A percentile compares a stretch with the other conserved stretches of the same genome.
Evolutionary conservation across 768 basidiomycete genomes (phyloP).

Genomic region (Tulasnella sp.): DNA sequence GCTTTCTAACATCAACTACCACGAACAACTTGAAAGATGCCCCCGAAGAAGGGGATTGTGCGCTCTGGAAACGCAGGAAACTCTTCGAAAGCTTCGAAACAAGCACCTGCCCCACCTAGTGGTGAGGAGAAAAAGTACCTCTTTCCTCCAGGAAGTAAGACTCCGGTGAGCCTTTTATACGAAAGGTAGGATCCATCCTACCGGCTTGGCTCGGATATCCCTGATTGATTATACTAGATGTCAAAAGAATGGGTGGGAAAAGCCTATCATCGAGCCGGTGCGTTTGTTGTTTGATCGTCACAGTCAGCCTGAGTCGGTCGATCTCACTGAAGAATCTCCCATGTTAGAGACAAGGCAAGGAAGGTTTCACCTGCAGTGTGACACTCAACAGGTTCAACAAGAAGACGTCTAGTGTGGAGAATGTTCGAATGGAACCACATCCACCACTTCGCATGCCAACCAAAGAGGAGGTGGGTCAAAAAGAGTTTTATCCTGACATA

Average conservation of each 20-base stretch:
- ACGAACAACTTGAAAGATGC: neutral
- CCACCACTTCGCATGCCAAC: slow-evolving; percentile 53
- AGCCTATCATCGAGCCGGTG: slow-evolving; percentile 66
- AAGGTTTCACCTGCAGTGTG: slow-evolving; percentile 44
- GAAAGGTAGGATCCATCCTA: slow-evolving; percentile 42
- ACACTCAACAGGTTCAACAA: slow-evolving; percentile 54
- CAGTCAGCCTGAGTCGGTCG: too few species aligned
- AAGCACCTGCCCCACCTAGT: slow-evolving; percentile 21
- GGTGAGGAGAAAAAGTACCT: slow-evolving; percentile 30
- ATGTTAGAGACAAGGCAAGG: slow-evolving; percentile 14
- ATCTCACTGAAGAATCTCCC: neutral
- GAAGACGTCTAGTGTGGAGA: slow-evolving; percentile 56
- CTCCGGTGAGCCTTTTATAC: slow-evolving; percentile 60
- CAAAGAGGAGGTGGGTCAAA: slow-evolving; percentile 49
- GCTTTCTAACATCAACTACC: neutral
- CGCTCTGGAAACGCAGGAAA: slow-evolving; percentile 78
- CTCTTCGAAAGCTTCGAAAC: slow-evolving; percentile 43
- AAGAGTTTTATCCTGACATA: neutral
- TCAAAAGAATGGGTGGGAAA: slow-evolving; percentile 83
- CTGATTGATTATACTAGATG: slow-evolving; percentile 36
- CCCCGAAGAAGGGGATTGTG: slow-evolving; percentile 9
- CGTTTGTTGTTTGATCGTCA: too few species aligned
- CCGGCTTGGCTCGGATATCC: neutral
- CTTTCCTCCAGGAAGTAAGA: slow-evolving; percentile 78
- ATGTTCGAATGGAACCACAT: slow-evolving; percentile 58